phyloP scores from a whole-genome alignment of 495 filamentous ascomycete species.

The Annulohypoxylon maeteangense region DNA sequence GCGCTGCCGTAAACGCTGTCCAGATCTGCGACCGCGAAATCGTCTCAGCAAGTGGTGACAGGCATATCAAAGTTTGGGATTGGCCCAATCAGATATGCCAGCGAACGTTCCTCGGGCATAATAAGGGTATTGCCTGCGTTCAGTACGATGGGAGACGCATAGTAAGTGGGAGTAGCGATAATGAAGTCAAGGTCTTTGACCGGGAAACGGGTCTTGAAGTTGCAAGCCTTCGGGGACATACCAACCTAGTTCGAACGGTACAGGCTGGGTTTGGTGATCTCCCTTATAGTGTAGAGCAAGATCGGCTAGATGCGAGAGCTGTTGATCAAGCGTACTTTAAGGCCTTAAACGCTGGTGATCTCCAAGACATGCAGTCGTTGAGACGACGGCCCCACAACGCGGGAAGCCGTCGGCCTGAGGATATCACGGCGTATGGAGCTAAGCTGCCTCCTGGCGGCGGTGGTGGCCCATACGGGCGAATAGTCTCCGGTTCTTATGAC shows the following conservation, averaged over 20 bases:
- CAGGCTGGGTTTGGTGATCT: conserved; percentile 92
- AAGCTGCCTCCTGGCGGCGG: conserved; percentile 89
- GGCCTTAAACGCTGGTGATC: conserved; percentile 70
- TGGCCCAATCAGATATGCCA: conserved; percentile 79
- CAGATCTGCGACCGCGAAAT: conserved; percentile 88
- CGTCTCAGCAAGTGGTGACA: conserved; percentile 93
- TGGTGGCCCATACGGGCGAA: conserved; percentile 83
- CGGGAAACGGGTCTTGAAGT: conserved; percentile 84
- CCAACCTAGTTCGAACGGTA: conserved; percentile 88
- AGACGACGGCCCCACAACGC: conserved; percentile 72
- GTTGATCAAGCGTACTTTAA: conserved; percentile 77
- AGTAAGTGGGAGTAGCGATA: conserved; percentile 94
- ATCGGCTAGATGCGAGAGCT: conserved; percentile 75
- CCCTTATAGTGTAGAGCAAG: conserved; percentile 78
- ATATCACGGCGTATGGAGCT: conserved; percentile 81
- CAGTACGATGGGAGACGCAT: conserved; percentile 98
- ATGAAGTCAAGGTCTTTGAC: conserved; percentile 95
- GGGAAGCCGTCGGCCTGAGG: conserved; percentile 77
- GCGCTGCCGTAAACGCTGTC: conserved; percentile 94
- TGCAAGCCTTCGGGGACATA: conserved; percentile 82
- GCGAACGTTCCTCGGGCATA: conserved; percentile 83
- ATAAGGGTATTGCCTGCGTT: conserved; percentile 96
- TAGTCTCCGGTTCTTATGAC: conserved; percentile 95
- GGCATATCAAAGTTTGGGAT: conserved; percentile 92
- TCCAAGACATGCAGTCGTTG: conserved; percentile 51